A percentile compares a stretch with the other conserved stretches of the same genome.
These are phyloP conservation scores for Podila clonocystis DNA, from an alignment of 192 early-diverging fungal genomes.

Conservation along the genomic window DNA sequence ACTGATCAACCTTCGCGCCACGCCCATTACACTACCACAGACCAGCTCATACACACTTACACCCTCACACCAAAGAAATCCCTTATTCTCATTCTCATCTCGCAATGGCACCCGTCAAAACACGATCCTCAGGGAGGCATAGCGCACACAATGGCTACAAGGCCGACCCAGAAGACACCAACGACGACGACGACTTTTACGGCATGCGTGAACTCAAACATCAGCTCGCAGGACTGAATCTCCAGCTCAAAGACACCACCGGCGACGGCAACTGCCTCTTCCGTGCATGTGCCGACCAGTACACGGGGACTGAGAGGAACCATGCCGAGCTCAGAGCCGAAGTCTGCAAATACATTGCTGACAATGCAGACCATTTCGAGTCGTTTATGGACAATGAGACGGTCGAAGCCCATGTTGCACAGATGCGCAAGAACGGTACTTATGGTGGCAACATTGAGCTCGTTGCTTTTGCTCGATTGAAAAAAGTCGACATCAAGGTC, in stretches of 20 bases:
- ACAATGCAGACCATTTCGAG: slow-evolving; percentile 65
- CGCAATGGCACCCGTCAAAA: slow-evolving; percentile 32
- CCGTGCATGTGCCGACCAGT: slow-evolving; percentile 77
- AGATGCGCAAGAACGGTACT: slow-evolving; percentile 68
- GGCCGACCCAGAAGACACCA: slow-evolving; percentile 39
- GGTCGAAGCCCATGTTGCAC: slow-evolving; percentile 64
- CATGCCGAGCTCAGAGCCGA: slow-evolving; percentile 64
- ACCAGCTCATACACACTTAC: not conserved
- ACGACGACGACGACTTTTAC: slow-evolving; percentile 53
- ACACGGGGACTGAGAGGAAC: slow-evolving; percentile 64
- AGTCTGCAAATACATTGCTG: slow-evolving; percentile 70
- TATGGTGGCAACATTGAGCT: slow-evolving; percentile 82
- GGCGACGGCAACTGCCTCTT: slow-evolving; percentile 76
- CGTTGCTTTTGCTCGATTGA: slow-evolving; percentile 73
- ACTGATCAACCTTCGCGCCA: too few species aligned
- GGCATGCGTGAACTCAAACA: slow-evolving; percentile 59
- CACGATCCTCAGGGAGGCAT: slow-evolving; percentile 20
- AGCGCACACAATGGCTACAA: slow-evolving; percentile 14
- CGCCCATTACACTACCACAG: not conserved
- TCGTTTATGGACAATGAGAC: slow-evolving; percentile 70
- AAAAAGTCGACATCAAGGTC: slow-evolving; percentile 71
- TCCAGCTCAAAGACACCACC: slow-evolving; percentile 72
- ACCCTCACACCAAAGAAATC: not conserved
- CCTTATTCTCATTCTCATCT: not conserved
- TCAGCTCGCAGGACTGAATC: slow-evolving; percentile 57